A percentile compares a stretch with the other conserved stretches of the same genome.
phyloP scores from a whole-genome alignment of 495 filamentous ascomycete species.

The Daldinia concentrica region DNA sequence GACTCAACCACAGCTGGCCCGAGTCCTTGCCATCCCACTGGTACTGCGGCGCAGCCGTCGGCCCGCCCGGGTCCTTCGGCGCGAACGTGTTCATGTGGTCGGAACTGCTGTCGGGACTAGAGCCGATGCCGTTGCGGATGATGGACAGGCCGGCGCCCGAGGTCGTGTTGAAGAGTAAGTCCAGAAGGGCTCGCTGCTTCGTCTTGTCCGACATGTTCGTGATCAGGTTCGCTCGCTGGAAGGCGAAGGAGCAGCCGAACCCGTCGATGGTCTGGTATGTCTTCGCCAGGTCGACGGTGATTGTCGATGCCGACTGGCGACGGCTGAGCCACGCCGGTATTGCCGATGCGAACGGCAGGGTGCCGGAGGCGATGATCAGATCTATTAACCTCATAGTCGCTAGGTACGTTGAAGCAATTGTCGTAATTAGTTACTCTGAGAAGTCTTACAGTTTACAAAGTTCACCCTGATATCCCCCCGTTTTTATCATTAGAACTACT shows the following conservation, averaged over 20 bases:
- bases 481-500: slow-evolving; percentile 17
- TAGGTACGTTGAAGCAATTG: not conserved
- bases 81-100: slow-evolving; percentile 62
- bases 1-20: slow-evolving; percentile 62
- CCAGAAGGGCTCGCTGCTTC: slow-evolving; percentile 56
- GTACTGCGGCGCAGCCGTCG: slow-evolving; percentile 55
- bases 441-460: not conserved
- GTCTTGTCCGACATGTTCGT: slow-evolving; percentile 57
- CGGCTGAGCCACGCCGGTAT: slow-evolving; percentile 33
- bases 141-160: slow-evolving; percentile 64
- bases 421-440: not conserved
- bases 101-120: slow-evolving; percentile 52
- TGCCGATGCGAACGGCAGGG: slow-evolving; percentile 37
- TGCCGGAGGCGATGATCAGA: slow-evolving; percentile 20
- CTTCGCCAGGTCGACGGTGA: slow-evolving; percentile 54
- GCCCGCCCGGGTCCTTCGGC: slow-evolving; percentile 56
- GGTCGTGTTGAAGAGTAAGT: slow-evolving; percentile 62
- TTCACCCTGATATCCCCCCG: not conserved
- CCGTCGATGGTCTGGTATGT: slow-evolving; percentile 61
- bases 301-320: slow-evolving; percentile 46
- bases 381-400: slow-evolving; percentile 38
- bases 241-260: slow-evolving; percentile 63
- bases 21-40: slow-evolving; percentile 62
- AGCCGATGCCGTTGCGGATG: slow-evolving; percentile 66
- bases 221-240: slow-evolving; percentile 64